These are phyloP conservation scores for Orbilia brochopaga DNA, from an alignment of 2,329 filamentous ascomycete genomes.

Conservation along the genomic window DNA sequence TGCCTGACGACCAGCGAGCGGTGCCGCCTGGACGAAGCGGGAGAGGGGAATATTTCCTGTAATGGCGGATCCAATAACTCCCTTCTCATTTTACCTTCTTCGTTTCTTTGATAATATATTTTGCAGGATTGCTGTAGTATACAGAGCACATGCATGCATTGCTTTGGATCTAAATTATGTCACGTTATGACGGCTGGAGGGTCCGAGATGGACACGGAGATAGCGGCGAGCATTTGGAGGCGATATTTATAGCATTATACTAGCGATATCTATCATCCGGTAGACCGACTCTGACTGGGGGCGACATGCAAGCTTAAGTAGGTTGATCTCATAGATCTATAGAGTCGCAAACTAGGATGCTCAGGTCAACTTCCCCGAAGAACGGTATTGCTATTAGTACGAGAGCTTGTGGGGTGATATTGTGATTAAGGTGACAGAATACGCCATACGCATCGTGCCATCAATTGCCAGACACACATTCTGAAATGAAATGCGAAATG, in stretches of 20 bases:
- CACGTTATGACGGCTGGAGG: not conserved
- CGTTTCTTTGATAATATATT: conserved; percentile 1
- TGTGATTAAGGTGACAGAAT: not conserved
- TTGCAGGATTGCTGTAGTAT: conserved; percentile 3
- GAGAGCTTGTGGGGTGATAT: too few species aligned
- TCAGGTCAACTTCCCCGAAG: too few species aligned
- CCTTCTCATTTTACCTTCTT: conserved; percentile 2
- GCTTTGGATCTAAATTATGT: too few species aligned
- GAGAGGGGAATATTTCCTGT: conserved; percentile 74
- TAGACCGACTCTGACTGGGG: too few species aligned
- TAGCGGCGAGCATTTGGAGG: not conserved
- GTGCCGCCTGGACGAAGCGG: conserved; percentile 74
- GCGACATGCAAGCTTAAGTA: too few species aligned
- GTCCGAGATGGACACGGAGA: too few species aligned
- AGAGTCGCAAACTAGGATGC: too few species aligned
- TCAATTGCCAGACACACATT: too few species aligned
- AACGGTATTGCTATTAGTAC: too few species aligned
- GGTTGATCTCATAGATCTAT: too few species aligned
- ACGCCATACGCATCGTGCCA: too few species aligned
- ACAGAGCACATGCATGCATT: not conserved
- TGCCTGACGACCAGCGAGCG: conserved; percentile 82
- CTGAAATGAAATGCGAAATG: too few species aligned
- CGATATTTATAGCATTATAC: conserved; percentile 22
- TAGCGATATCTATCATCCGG: conserved; percentile 22
- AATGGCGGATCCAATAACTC: conserved; percentile 52